phyloP scores from a whole-genome alignment of 257 asterid species.

The Ajuga chamaepitys region DNA sequence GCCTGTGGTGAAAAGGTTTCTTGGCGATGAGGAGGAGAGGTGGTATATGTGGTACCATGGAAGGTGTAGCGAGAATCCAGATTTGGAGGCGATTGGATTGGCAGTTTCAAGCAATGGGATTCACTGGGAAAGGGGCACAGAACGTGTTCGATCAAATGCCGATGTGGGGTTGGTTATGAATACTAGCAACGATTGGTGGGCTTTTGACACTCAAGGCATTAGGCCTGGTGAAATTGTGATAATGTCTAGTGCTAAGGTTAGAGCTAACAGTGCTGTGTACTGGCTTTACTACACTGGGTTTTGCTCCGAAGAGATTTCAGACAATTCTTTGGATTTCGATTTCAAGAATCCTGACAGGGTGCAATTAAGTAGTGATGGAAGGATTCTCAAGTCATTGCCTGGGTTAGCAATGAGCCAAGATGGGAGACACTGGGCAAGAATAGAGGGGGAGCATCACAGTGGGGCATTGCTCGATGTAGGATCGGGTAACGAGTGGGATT shows the following conservation, averaged over 20 bases:
- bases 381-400: constrained; percentile 55
- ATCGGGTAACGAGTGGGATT: constrained; percentile 71
- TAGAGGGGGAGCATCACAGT: constrained; percentile 89
- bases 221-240: constrained; percentile 69
- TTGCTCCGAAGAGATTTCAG: constrained; percentile 21
- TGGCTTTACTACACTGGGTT: constrained; percentile 89
- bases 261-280: constrained; percentile 55
- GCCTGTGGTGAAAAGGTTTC: constrained; percentile 78
- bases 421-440: constrained; percentile 92
- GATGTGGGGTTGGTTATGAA: constrained; percentile 77
- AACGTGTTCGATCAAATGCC: constrained; percentile 36
- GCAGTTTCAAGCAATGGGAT: constrained; percentile 83
- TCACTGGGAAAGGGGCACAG: constrained; percentile 85
- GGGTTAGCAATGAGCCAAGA: constrained; percentile 96
- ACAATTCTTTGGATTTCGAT: constrained; percentile 4
- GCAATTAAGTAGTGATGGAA: background rate
- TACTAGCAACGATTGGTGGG: constrained; percentile 82
- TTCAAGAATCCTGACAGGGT: constrained; percentile 17
- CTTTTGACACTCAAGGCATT: constrained; percentile 66
- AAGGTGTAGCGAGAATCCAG: constrained; percentile 30
- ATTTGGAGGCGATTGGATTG: constrained; percentile 52
- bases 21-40: constrained; percentile 84
- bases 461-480: constrained; percentile 83
- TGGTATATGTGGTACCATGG: constrained; percentile 96
- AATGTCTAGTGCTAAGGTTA: constrained; percentile 76